Base-by-base conservation (phyloP, 345 rosid species). In the Arabidopsis suecica region DNA sequence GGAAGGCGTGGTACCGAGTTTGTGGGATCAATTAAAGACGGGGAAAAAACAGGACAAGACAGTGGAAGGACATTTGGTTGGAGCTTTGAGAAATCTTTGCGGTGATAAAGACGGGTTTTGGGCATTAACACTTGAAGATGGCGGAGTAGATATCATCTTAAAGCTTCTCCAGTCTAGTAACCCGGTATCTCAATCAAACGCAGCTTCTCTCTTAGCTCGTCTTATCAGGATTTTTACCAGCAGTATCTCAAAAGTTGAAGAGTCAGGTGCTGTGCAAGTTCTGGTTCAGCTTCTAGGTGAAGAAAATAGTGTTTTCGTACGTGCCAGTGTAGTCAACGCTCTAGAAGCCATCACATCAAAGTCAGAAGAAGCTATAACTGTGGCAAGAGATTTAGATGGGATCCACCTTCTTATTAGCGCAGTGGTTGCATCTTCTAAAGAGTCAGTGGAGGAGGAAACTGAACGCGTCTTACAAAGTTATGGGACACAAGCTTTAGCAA, bases 1-100 rank as follows among this genome's bases (percentile, higher is more conserved):
- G 3, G 98, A 93, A 80, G 89, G 91, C 48, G 98, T 91, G 22
- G 91, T 91, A 47, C 96, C 90, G 11, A 80, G 83, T 64, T 81
- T 93, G 44, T 93, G 97, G 97, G 89, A 89, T 73, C 88, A 86
- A 65, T 85, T 93, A 25, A 81, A 88, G 84, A 82, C 79, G 38
- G 82, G 56, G 50, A 86, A 79, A 61, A 85, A 81, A 56, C 92
- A 87, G 68, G 94, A 93, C 77, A 85, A 81, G 65, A 89, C 80
- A 51, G 97, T 91, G 7, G 89, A 88, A 81, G 98, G 97, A 9
- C 87, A 84, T 78, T 80, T 93, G 70, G 87, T 87, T 7, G 98
- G 97, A 67, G 97, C 97, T 63, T 79, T 93, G 74, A 88, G 94
- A 80, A 93, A 93, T 79, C 97, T 91, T 77, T 91, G 97, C 10